These are phyloP conservation scores for Rosa multiflora DNA, from an alignment of 306 rosid species.

Conservation along the genomic window DNA sequence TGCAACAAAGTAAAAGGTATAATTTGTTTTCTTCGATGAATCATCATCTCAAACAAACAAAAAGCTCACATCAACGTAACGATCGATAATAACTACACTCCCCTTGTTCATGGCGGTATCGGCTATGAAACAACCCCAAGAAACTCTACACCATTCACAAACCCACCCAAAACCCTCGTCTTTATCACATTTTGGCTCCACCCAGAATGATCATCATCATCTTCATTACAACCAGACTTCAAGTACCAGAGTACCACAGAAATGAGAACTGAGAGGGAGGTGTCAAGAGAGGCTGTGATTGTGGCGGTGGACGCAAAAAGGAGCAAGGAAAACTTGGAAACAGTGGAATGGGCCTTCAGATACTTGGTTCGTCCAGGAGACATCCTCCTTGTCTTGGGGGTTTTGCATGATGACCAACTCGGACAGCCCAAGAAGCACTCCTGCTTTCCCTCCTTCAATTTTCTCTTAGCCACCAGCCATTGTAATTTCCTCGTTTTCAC, in stretches of 20 bases:
- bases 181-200: not conserved
- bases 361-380: slow-evolving; percentile 17
- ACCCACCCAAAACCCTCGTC: not conserved
- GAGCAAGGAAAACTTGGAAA: slow-evolving; percentile 13
- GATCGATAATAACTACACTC: not conserved
- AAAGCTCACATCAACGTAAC: not conserved
- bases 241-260: not conserved
- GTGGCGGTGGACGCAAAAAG: slow-evolving; percentile 22
- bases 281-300: slow-evolving; percentile 19
- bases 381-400: slow-evolving; percentile 29
- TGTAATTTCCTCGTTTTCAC: not conserved
- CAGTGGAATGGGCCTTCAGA: slow-evolving; percentile 29
- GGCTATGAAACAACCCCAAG: not conserved
- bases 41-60: not conserved
- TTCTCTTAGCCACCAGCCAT: not conserved
- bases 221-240: not conserved
- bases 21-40: not conserved
- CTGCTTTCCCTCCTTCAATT: slow-evolving; percentile 24
- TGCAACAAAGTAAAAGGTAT: not conserved
- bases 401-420: slow-evolving; percentile 8
- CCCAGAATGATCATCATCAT: not conserved
- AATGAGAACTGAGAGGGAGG: not conserved
- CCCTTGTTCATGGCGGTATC: not conserved
- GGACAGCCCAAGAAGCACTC: slow-evolving; percentile 8
- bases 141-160: not conserved